These are phyloP conservation scores for Phytophthora fragariaefolia DNA, from an alignment of 352 stramenopile genomes.

Conservation along the genomic window DNA sequence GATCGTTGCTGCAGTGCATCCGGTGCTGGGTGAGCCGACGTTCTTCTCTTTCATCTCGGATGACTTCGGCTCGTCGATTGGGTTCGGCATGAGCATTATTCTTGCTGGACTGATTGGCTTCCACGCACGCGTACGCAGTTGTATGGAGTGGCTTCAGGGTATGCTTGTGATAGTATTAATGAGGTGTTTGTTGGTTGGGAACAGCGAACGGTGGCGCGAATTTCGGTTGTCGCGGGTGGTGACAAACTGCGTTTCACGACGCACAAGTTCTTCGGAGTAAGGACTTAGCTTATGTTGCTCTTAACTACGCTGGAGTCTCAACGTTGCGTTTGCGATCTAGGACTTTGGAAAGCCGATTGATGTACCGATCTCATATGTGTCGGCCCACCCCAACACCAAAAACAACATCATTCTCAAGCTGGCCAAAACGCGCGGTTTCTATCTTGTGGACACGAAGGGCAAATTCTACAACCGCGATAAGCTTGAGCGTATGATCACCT, in stretches of 20 bases:
- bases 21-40: constrained; percentile 68
- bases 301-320: constrained; percentile 9
- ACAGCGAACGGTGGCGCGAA: constrained; percentile 78
- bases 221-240: constrained; percentile 77
- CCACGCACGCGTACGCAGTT: constrained; percentile 60
- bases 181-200: constrained; percentile 9
- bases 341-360: constrained; percentile 70
- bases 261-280: constrained; percentile 90
- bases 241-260: constrained; percentile 87
- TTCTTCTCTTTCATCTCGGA: constrained; percentile 85
- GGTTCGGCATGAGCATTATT: constrained; percentile 85
- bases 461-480: constrained; percentile 90
- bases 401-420: constrained; percentile 91
- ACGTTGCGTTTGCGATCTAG: constrained; percentile 30
- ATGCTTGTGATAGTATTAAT: background rate
- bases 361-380: constrained; percentile 71
- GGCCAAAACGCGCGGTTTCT: constrained; percentile 74
- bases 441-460: constrained; percentile 78
- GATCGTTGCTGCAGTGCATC: constrained; percentile 53
- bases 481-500: constrained; percentile 88
- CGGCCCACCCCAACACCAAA: constrained; percentile 81
- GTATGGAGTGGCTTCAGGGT: background rate
- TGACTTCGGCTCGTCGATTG: constrained; percentile 78
- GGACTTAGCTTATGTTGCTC: no score
- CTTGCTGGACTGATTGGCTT: constrained; percentile 84